Evolutionary conservation across 2,329 filamentous ascomycete genomes (phyloP).

Genomic region (Phaeophleospora eucalypticola): DNA sequence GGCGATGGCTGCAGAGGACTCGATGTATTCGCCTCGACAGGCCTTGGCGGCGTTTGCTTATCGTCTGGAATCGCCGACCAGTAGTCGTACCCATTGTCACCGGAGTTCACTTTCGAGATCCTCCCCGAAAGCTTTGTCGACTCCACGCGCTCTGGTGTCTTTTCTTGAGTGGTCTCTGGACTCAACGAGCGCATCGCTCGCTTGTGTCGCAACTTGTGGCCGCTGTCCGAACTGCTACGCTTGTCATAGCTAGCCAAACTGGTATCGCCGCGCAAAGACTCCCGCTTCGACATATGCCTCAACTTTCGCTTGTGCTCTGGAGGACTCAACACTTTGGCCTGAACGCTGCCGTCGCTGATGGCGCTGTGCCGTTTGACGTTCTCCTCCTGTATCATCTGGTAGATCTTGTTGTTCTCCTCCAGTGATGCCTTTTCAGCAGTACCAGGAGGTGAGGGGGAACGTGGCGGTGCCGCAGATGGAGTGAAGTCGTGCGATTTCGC

Average conservation of each 20-base stretch:
- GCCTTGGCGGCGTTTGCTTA: background rate
- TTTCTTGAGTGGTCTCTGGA: conserved; percentile 6
- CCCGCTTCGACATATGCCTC: conserved; percentile 23
- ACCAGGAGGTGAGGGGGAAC: conserved; percentile 9
- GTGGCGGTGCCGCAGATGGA: conserved; percentile 4
- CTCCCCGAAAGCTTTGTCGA: conserved; percentile 3
- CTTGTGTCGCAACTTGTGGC: conserved; percentile 16
- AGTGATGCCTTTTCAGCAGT: conserved; percentile 18
- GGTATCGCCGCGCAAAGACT: conserved; percentile 23
- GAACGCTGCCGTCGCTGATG: conserved; percentile 23
- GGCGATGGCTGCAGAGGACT: background rate
- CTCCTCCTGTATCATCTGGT: conserved; percentile 25
- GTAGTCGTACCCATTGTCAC: conserved; percentile 14
- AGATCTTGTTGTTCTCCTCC: conserved; percentile 21
- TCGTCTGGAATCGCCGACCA: conserved; percentile 10
- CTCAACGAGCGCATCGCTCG: conserved; percentile 14
- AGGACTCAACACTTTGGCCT: conserved; percentile 12
- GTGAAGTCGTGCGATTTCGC: conserved; percentile 10
- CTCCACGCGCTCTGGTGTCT: conserved; percentile 1
- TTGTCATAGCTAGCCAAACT: conserved; percentile 15
- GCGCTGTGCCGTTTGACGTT: conserved; percentile 29
- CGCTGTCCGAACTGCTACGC: conserved; percentile 17
- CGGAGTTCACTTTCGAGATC: conserved; percentile 6
- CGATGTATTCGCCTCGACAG: background rate
- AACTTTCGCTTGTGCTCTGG: conserved; percentile 21